A percentile compares a stretch with the other conserved stretches of the same genome.
phyloP scores from a whole-genome alignment of 192 early-diverging fungal genomes.

The Rhizophagus clarus region DNA sequence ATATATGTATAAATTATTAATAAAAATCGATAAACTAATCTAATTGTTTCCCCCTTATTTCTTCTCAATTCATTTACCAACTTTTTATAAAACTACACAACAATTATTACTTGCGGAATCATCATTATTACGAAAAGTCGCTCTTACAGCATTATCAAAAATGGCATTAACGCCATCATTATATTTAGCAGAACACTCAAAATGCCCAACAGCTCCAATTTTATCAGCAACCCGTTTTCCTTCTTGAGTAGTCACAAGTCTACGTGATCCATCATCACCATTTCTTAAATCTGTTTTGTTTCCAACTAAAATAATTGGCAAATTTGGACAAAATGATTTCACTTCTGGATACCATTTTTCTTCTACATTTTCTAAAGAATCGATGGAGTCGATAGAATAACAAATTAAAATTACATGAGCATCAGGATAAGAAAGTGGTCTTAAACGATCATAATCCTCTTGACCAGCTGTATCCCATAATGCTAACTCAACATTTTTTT shows the following conservation, averaged over 20 bases:
- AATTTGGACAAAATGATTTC: constrained; percentile 45
- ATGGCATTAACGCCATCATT: constrained; percentile 81
- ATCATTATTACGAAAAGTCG: constrained; percentile 51
- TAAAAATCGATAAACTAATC: no score
- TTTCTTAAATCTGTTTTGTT: constrained; percentile 53
- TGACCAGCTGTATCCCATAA: constrained; percentile 79
- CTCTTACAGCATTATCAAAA: constrained; percentile 83
- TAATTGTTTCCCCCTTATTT: no score
- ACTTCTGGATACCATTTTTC: constrained; percentile 65
- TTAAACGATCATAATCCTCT: constrained; percentile 73
- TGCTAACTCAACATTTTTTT: constrained; percentile 61
- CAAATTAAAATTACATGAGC: constrained; percentile 72
- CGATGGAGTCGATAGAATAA: constrained; percentile 66
- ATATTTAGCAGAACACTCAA: constrained; percentile 88
- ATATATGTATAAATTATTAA: no score
- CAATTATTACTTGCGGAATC: no score
- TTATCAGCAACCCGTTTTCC: constrained; percentile 78
- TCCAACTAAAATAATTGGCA: constrained; percentile 55
- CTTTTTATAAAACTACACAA: no score
- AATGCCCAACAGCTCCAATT: constrained; percentile 73
- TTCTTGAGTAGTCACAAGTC: constrained; percentile 50
- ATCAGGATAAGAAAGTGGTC: constrained; percentile 70
- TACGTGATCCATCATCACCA: constrained; percentile 16
- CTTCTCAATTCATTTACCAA: not conserved
- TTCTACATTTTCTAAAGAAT: constrained; percentile 76